These are phyloP conservation scores for Zangia roseola DNA, from an alignment of 768 basidiomycete species.

Conservation along the genomic window DNA sequence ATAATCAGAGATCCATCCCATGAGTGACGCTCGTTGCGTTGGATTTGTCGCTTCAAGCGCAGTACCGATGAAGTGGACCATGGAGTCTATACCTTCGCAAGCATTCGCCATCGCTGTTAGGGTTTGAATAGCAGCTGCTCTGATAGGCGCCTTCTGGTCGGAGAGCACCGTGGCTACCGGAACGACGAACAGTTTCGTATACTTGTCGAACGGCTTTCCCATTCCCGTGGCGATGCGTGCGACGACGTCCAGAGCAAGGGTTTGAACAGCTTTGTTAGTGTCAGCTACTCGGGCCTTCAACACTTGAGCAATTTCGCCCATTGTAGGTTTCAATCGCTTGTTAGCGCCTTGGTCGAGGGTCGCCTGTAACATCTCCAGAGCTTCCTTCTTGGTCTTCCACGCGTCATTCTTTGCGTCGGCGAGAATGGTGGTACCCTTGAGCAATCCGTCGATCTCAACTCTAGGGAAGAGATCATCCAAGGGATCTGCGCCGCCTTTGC, in stretches of 20 bases:
- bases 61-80: slow-evolving; percentile 75
- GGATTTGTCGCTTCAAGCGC: slow-evolving; percentile 88
- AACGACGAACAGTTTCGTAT: slow-evolving; percentile 70
- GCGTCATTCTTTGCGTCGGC: slow-evolving; percentile 87
- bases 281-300: slow-evolving; percentile 88
- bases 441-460: slow-evolving; percentile 84
- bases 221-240: slow-evolving; percentile 89
- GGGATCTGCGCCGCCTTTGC: slow-evolving; percentile 54
- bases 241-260: slow-evolving; percentile 86
- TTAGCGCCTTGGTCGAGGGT: slow-evolving; percentile 89
- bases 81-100: slow-evolving; percentile 79
- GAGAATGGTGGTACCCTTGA: slow-evolving; percentile 81
- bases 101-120: slow-evolving; percentile 82
- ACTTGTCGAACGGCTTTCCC: slow-evolving; percentile 94
- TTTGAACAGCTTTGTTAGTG: slow-evolving; percentile 92
- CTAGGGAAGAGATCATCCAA: slow-evolving; percentile 94
- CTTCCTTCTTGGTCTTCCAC: slow-evolving; percentile 97
- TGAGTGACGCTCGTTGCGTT: slow-evolving; percentile 73
- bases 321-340: slow-evolving; percentile 84
- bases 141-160: slow-evolving; percentile 89
- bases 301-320: slow-evolving; percentile 91
- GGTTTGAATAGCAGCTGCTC: slow-evolving; percentile 73
- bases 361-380: slow-evolving; percentile 78
- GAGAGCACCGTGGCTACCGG: slow-evolving; percentile 83
- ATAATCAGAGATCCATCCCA: slow-evolving; percentile 81